phyloP scores from a whole-genome alignment of 331 rosid species.

The Quercus tomentella region DNA sequence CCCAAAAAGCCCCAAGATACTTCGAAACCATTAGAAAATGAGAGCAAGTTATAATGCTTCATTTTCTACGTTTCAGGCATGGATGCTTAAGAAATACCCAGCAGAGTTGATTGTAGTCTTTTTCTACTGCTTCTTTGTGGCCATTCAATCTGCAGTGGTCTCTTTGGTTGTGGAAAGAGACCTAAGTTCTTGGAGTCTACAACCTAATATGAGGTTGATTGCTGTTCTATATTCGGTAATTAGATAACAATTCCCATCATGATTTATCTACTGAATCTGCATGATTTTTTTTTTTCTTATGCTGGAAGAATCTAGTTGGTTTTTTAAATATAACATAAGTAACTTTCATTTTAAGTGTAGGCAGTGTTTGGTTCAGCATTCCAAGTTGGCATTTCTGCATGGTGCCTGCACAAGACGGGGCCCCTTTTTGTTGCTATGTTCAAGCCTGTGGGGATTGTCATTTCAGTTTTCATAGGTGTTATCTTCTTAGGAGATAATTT shows the following conservation, averaged over 20 bases:
- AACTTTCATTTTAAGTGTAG: conserved; percentile 33
- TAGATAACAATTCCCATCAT: background rate
- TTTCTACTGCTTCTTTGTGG: conserved; percentile 71
- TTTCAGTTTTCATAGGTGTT: conserved; percentile 51
- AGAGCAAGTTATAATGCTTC: background rate
- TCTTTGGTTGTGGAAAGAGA: conserved; percentile 62
- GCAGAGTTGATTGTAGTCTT: conserved; percentile 67
- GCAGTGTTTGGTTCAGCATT: conserved; percentile 72
- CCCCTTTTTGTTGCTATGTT: conserved; percentile 86
- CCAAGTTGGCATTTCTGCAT: conserved; percentile 60
- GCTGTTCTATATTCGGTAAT: conserved; percentile 74
- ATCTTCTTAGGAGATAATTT: conserved; percentile 63
- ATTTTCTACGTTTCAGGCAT: conserved; percentile 44
- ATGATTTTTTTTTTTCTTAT: background rate
- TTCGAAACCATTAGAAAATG: conserved; percentile 7
- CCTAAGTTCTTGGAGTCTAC: conserved; percentile 64
- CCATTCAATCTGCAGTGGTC: conserved; percentile 56
- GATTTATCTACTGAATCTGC: background rate
- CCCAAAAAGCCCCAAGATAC: background rate
- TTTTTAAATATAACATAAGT: background rate
- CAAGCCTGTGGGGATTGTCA: conserved; percentile 74
- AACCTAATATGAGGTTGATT: conserved; percentile 45
- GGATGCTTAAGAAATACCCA: conserved; percentile 59
- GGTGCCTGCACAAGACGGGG: conserved; percentile 75
- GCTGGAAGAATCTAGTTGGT: background rate